Base-by-base conservation (phyloP, 2,329 filamentous ascomycete genomes). In the Diaporthe sp. region DNA sequence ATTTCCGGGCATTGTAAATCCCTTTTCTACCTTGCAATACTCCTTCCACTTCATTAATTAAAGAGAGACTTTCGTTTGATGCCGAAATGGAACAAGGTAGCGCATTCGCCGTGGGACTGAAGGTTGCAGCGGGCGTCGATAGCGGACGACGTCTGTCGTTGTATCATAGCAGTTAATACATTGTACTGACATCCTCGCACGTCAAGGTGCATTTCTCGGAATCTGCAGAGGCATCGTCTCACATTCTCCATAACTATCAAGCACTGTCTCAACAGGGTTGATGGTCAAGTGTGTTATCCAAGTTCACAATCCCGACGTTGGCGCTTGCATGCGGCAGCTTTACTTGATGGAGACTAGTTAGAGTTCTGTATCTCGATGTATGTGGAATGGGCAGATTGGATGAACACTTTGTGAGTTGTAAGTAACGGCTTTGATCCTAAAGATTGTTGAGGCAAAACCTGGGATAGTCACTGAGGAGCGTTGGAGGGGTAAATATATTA, bases 81-180 rank as follows among this genome's bases (percentile, higher is more conserved):
- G 12, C 62, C 62, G 13, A 67, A 67, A n/a, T 67, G 62, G 12
- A 67, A n/a, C 44, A 34, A 28, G 19, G 51, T 15, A 28, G 62
- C 28, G 28, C 13, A 51, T 67, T 67, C 62, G 51, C 62, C 62
- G 62, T 67, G 62, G 19, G 62, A 22, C 37, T 67, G 44, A 19
- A 51, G 62, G 28, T 67, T 67, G 62, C 62, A 31, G 28, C 62
- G 44, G 62, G 62, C 44, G 39, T 67, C 62, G 62, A 67, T 67
- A 31, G 8, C 28, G 28, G 62, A 67, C 44, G 28, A 67, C 12
- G 44, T 49, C 62, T 67, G 44, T 51, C n/a, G 42, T n/a, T 2
- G 17, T 6, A 17, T 19, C 42, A 25, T 15, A 6, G 8, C 1
- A 28, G 62, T 67, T 51, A 67, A 34, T 22, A n/a, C 25, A 25